Evolutionary conservation across 108 stramenopile species (phyloP), one percentile per base, ranked within the genome.

Genomic region (Nannochloropsis gaditana): DNA sequence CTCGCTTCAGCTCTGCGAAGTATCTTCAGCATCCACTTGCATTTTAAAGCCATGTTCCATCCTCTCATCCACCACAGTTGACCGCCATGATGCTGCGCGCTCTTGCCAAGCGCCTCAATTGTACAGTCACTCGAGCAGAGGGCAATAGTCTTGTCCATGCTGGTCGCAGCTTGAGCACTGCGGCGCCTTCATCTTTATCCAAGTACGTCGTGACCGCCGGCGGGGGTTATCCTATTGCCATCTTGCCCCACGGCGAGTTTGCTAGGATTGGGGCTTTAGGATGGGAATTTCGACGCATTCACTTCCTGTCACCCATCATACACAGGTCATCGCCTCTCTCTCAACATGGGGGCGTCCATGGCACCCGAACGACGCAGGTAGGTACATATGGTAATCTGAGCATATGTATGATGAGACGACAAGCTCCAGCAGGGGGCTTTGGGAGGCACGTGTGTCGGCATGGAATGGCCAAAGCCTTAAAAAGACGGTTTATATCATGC

Each of bases 301-400:
- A 31, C 31, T 31, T 31, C 31, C 31, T 31, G 31, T 31, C 31
- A 31, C 47, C 82, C 44, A 88, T 81, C 80, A 43, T 9, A 82
- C 84, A 84, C 43, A 84, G 84, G 15, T 45, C 83, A 41, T 73
- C 82, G 43, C 88, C 88, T 31, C 82, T 88, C 2, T 88, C 82
- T 81, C 80, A 80, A 9, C 85, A 84, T 42, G 88, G 88, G n/a
- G 88, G 88, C 11, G 88, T 88, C 11, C 88, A 88, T 45, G 88
- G 88, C 59, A n/a, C 59, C 59, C 59, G 59, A 4, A 8, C 59
- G 59, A 73, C 59, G 59, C 59, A 73, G 59, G 59, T 73, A 73
- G 4, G 59, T 73, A 15, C n/a, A 15, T 73, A 5, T 73, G 31
- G 31, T 31, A 31, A 31, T 31, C 31, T 31, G 31, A 31, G 31